Conservation (phyloP, 2,329 filamentous ascomycete species). For the Leptosphaerulina australis region DNA sequence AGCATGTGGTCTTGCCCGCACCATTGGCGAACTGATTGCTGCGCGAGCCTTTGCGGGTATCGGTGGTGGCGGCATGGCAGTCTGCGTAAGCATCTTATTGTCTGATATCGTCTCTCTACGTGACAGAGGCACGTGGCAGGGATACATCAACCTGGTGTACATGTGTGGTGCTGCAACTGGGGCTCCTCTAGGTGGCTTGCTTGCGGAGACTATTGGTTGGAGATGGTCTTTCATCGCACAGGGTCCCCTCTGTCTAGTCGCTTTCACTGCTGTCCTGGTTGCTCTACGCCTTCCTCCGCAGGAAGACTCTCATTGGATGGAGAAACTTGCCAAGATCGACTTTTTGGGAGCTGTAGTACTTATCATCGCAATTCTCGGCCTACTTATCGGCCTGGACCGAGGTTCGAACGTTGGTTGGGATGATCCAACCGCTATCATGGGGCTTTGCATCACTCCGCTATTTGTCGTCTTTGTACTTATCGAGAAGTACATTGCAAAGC, state of each 20-base stretch:
- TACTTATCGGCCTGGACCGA: constrained; percentile 73
- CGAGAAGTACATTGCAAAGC: constrained; percentile 69
- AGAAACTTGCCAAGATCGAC: constrained; percentile 72
- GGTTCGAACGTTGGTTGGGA: constrained; percentile 75
- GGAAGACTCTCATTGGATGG: constrained; percentile 66
- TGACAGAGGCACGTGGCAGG: constrained; percentile 75
- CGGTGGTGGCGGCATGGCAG: constrained; percentile 74
- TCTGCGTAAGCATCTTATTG: constrained; percentile 71
- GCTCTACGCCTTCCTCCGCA: constrained; percentile 65
- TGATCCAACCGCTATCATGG: constrained; percentile 62
- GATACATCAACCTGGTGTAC: constrained; percentile 74
- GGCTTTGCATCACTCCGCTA: constrained; percentile 63
- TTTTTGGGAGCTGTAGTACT: constrained; percentile 73
- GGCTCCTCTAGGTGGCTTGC: constrained; percentile 70
- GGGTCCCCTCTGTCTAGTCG: constrained; percentile 69
- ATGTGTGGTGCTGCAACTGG: constrained; percentile 71
- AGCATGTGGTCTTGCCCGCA: constrained; percentile 66
- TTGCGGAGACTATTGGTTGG: constrained; percentile 78
- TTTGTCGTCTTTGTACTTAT: constrained; percentile 72
- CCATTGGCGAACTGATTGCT: constrained; percentile 69
- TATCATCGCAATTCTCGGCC: constrained; percentile 66
- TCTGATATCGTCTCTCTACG: constrained; percentile 73
- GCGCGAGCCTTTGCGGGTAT: constrained; percentile 68
- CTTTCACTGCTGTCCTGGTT: constrained; percentile 68
- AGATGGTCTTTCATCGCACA: constrained; percentile 77